phyloP scores from a whole-genome alignment of 2,329 filamentous ascomycete genomes.

The Geosmithia morbida region DNA sequence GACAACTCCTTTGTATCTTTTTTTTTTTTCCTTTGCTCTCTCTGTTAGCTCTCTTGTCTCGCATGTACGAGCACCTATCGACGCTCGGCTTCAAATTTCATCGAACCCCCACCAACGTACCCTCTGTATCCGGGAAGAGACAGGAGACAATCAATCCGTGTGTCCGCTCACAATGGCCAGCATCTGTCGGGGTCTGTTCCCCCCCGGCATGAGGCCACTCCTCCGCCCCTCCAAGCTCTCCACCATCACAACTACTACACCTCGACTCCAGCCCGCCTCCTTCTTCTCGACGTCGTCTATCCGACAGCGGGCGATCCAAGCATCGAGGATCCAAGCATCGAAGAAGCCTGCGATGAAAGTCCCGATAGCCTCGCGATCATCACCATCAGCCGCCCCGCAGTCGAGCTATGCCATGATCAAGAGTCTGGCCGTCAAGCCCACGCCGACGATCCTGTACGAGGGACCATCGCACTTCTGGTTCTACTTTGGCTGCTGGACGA shows the following conservation, averaged over 20 bases:
- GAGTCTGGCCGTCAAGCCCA: constrained; percentile 38
- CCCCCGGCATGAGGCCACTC: constrained; percentile 2
- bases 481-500: constrained; percentile 42
- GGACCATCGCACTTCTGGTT: constrained; percentile 50
- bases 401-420: constrained; percentile 31
- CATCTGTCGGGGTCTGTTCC: constrained; percentile 12
- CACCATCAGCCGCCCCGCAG: constrained; percentile 3
- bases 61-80: too few relatives aligned
- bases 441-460: constrained; percentile 47
- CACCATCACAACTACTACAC: constrained; percentile 4
- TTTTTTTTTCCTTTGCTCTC: background rate
- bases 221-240: constrained; percentile 7
- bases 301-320: constrained; percentile 5
- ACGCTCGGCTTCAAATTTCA: too few relatives aligned
- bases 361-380: background rate
- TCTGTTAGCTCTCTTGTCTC: background rate
- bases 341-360: constrained; percentile 2
- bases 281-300: constrained; percentile 16
- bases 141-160: too few relatives aligned
- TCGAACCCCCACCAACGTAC: too few relatives aligned
- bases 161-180: constrained; percentile 12
- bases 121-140: too few relatives aligned
- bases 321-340: too few relatives aligned
- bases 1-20: too few relatives aligned
- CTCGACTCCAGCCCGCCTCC: constrained; percentile 8